Evolutionary conservation across 768 basidiomycete species (phyloP).

Genomic region (Rhizopogon sp.): DNA sequence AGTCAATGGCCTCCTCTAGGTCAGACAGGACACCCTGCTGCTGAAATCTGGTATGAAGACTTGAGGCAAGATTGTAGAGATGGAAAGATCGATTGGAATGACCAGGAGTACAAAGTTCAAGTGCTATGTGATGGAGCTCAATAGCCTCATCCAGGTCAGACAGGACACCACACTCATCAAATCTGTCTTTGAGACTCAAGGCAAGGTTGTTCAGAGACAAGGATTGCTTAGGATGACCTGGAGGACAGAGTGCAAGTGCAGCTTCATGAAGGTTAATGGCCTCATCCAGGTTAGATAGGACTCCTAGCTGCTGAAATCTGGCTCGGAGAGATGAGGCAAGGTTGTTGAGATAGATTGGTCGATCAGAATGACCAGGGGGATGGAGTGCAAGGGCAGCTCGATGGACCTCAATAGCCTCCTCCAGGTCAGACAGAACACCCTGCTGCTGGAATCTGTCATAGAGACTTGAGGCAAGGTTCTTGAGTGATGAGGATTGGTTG

Average conservation of each 20-base stretch:
- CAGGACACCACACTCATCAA: neutral
- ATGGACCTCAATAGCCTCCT: slow-evolving; percentile 9
- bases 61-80: slow-evolving; percentile 10
- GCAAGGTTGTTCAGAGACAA: slow-evolving; percentile 9
- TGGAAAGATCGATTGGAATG: neutral
- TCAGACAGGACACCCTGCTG: neutral
- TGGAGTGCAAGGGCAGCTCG: neutral
- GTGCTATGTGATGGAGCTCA: slow-evolving; percentile 5
- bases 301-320: neutral
- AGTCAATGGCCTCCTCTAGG: slow-evolving; percentile 14
- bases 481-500: neutral
- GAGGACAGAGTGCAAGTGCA: neutral
- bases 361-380: slow-evolving; percentile 6
- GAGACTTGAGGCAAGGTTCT: neutral
- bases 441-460: slow-evolving; percentile 1
- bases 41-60: neutral
- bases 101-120: neutral
- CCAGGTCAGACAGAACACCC: slow-evolving; percentile 3
- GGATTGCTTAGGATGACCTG: neutral
- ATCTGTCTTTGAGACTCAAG: neutral
- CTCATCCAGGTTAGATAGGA: slow-evolving; percentile 2
- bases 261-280: neutral
- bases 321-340: slow-evolving; percentile 8
- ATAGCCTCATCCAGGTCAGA: slow-evolving; percentile 16
- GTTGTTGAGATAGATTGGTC: slow-evolving; percentile 2